Percentiles rank a stretch among this genome's conserved stretches.
Evolutionary conservation across 345 rosid species (phyloP).

Genomic region (Sisymbrium altissimum): DNA sequence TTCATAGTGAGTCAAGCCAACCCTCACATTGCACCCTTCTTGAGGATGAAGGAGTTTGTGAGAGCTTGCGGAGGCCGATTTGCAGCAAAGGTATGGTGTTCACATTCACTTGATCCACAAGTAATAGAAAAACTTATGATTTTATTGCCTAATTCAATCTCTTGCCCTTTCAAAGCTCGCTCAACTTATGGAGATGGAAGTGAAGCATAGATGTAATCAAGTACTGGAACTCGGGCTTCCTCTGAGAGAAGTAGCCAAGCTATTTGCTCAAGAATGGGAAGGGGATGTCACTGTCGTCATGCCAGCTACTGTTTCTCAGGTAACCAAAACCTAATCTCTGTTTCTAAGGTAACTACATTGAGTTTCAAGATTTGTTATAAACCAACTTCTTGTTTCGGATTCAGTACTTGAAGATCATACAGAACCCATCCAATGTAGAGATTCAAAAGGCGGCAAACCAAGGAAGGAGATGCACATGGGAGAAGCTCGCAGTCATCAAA

Average conservation of each 20-base stretch:
- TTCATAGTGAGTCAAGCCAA: conserved; percentile 97
- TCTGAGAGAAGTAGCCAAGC: conserved; percentile 76
- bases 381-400: background rate
- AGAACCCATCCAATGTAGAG: conserved; percentile 73
- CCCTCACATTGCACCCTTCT: conserved; percentile 84
- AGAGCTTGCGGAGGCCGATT: conserved; percentile 89
- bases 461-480: conserved; percentile 99
- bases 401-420: conserved; percentile 83
- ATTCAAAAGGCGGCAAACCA: conserved; percentile 83
- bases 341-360: no score
- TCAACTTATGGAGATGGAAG: conserved; percentile 89
- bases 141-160: background rate
- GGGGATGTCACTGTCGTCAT: conserved; percentile 96
- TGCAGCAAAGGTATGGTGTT: conserved; percentile 80
- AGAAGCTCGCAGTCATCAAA: conserved; percentile 96
- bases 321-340: conserved; percentile 5
- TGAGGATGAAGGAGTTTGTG: conserved; percentile 78
- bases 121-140: background rate
- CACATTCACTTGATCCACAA: background rate
- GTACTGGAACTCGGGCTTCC: conserved; percentile 84
- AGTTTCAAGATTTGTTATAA: background rate
- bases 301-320: conserved; percentile 98
- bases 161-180: conserved; percentile 50
- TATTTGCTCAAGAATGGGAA: conserved; percentile 99
- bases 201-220: conserved; percentile 89